Evolutionary conservation across 495 filamentous ascomycete genomes (phyloP), one percentile per base, ranked within the genome.

Genomic region (Podospora comata): DNA sequence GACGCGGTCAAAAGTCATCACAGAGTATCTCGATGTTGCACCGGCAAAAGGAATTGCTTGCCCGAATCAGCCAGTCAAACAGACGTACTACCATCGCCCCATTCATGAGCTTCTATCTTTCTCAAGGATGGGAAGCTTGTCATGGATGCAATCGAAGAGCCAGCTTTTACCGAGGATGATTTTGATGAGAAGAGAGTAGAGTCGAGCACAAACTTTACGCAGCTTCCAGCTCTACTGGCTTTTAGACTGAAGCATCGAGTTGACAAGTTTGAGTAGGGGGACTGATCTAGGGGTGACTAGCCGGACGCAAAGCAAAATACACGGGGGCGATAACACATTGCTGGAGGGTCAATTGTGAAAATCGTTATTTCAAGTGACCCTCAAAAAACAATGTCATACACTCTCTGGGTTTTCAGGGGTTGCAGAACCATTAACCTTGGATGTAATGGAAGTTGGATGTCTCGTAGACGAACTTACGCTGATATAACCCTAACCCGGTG

Each of bases 121-220:
- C 81, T 82, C 75, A 67, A 64, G 34, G 65, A 59, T 16, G 76
- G 75, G 0, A 16, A 48, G n/a, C 65, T 82, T 20, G 77, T 78
- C 62, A 71, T 82, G 75, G 80, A 82, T 61, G 79, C 73, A 9
- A 68, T 82, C 62, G 80, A 82, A 56, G 80, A 82, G 70, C 76
- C 79, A 16, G 76, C 76, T 0, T 81, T 82, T 60, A 69, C 72
- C 7, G 65, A 71, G 9, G 75, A 70, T 15, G 72, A 77, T 55
- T 23, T 11, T 2, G 59, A 56, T 15, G 60, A 69, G 18, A 63
- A 69, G 13, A 73, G 73, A 57, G 44, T 76, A 6, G 71, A 78
- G 48, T 71, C 75, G 4, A 73, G 32, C 60, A 55, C 66, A 59
- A 82, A 82, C 60, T 82, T 65, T 64, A 75, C 73, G 15, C 75